Evolutionary conservation across 2,329 filamentous ascomycete genomes (phyloP).

Genomic region (Diaporthe citrichinensis): DNA sequence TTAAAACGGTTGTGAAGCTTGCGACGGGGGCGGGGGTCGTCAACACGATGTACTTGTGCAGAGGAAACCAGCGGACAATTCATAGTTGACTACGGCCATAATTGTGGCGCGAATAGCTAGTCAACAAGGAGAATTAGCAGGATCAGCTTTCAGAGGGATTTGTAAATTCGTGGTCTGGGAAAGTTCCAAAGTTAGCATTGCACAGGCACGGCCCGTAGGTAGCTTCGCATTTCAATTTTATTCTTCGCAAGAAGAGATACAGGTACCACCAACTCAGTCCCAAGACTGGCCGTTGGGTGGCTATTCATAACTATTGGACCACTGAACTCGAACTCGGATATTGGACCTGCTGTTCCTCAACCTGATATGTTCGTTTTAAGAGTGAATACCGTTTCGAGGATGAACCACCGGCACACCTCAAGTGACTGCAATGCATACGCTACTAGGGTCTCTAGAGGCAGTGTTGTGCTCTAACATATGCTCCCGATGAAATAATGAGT

Average conservation of each 20-base stretch:
- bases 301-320: not conserved
- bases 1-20: too few species aligned
- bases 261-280: not conserved
- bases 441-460: not conserved
- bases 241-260: not conserved
- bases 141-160: not conserved
- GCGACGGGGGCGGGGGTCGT: not conserved
- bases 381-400: not conserved
- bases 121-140: not conserved
- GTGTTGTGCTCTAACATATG: not conserved
- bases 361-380: not conserved
- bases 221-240: not conserved
- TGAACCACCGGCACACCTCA: not conserved
- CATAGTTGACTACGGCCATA: not conserved
- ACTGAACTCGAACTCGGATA: not conserved
- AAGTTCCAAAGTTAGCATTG: not conserved
- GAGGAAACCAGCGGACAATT: not conserved
- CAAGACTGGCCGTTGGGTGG: not conserved
- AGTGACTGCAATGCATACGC: not conserved
- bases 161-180: not conserved
- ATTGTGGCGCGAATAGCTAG: not conserved
- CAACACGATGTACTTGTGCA: not conserved
- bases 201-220: not conserved
- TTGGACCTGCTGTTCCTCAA: not conserved
- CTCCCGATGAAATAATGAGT: not conserved